A percentile compares a stretch with the other conserved stretches of the same genome.
These are phyloP conservation scores for Didymella sp. DNA, from an alignment of 2,329 filamentous ascomycete genomes.

Conservation along the genomic window DNA sequence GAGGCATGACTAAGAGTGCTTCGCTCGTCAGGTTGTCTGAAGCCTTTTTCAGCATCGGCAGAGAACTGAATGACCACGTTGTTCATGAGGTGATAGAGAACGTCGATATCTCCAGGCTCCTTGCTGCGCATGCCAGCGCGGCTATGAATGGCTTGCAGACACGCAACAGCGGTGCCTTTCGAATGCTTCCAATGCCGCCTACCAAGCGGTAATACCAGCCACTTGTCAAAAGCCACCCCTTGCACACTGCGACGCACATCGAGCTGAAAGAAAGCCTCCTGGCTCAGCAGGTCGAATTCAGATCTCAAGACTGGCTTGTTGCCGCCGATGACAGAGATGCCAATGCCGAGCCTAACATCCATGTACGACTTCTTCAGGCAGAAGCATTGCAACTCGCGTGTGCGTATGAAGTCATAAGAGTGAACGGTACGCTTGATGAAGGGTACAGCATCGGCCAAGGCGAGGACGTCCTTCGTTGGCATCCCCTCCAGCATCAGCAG, in stretches of 20 bases:
- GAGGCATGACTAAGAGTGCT: slow-evolving; percentile 58
- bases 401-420: slow-evolving; percentile 48
- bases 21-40: slow-evolving; percentile 24
- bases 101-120: slow-evolving; percentile 37
- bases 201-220: slow-evolving; percentile 59
- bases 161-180: slow-evolving; percentile 29
- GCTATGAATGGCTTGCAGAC: slow-evolving; percentile 39
- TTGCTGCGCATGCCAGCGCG: slow-evolving; percentile 31
- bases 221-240: slow-evolving; percentile 51
- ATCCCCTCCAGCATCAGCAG: slow-evolving; percentile 36
- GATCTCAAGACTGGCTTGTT: slow-evolving; percentile 49
- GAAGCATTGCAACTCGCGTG: slow-evolving; percentile 58
- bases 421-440: slow-evolving; percentile 47
- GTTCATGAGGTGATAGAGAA: slow-evolving; percentile 60
- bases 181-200: slow-evolving; percentile 55
- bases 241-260: slow-evolving; percentile 53
- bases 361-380: slow-evolving; percentile 54
- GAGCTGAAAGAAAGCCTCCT: slow-evolving; percentile 50
- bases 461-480: slow-evolving; percentile 45
- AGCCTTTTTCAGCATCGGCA: slow-evolving; percentile 32
- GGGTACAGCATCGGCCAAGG: slow-evolving; percentile 49
- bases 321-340: slow-evolving; percentile 42
- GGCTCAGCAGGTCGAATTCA: slow-evolving; percentile 59
- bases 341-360: slow-evolving; percentile 54
- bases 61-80: slow-evolving; percentile 60